phyloP scores from a whole-genome alignment of 2,329 filamentous ascomycete species.

The Falciphora oryzae region DNA sequence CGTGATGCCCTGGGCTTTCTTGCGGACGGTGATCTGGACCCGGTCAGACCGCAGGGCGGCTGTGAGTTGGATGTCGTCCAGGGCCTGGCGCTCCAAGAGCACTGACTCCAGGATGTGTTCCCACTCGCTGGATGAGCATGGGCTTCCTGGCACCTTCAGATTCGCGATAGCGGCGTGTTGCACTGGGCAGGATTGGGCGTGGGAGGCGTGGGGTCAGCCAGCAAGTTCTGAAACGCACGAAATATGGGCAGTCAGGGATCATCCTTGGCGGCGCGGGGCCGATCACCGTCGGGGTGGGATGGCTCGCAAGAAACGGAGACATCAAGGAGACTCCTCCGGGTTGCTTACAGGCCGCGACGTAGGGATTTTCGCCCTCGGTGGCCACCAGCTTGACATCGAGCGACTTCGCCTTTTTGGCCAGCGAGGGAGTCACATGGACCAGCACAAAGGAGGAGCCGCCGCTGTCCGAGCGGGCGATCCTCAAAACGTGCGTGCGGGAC shows the following conservation, averaged over 20 bases:
- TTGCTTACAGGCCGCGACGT: constrained; percentile 50
- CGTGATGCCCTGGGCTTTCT: constrained; percentile 62
- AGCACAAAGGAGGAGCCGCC: constrained; percentile 51
- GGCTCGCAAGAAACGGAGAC: not conserved
- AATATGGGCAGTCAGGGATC: not conserved
- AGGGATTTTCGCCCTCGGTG: constrained; percentile 60
- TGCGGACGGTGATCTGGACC: constrained; percentile 59
- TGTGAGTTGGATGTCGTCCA: constrained; percentile 51
- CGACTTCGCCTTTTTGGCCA: constrained; percentile 23
- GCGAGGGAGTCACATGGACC: constrained; percentile 48
- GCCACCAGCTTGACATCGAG: constrained; percentile 63
- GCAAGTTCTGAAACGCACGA: constrained; percentile 6
- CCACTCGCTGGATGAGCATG: constrained; percentile 62
- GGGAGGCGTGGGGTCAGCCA: not conserved
- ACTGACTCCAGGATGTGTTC: constrained; percentile 51
- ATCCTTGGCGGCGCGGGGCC: not conserved
- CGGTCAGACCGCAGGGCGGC: constrained; percentile 40
- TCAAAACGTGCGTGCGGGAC: constrained; percentile 39
- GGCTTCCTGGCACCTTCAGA: constrained; percentile 47
- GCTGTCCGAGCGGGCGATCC: constrained; percentile 48
- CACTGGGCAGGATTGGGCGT: constrained; percentile 32
- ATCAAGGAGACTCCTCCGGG: not conserved
- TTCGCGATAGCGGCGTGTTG: constrained; percentile 49
- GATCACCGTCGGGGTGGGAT: not conserved
- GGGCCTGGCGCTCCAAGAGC: constrained; percentile 43